Conservation (phyloP, 2,329 filamentous ascomycete species). For the Metarhizium sp. region DNA sequence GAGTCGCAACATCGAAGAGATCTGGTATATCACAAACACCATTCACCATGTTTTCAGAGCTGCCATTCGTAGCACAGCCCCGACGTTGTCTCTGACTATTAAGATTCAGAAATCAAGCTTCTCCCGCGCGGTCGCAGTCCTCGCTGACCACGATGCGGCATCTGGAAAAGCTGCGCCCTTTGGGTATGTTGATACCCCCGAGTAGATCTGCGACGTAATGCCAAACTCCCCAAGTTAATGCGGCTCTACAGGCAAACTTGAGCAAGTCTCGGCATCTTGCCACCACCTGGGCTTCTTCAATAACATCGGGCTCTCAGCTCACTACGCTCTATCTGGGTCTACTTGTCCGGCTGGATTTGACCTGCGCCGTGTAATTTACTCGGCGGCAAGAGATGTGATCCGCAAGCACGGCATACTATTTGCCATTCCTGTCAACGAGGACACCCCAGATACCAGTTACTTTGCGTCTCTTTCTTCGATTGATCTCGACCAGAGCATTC, state of each 20-base stretch:
- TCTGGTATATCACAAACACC: background rate
- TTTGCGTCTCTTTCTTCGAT: slow-evolving; percentile 34
- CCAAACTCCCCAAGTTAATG: background rate
- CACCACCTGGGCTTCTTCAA: slow-evolving; percentile 33
- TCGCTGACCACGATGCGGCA: background rate
- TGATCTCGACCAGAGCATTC: slow-evolving; percentile 26
- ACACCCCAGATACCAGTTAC: slow-evolving; percentile 24
- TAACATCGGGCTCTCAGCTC: slow-evolving; percentile 31
- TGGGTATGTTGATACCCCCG: background rate
- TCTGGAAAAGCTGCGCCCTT: background rate
- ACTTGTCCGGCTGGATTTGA: slow-evolving; percentile 16
- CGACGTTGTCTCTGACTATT: too few species aligned
- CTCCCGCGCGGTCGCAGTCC: too few species aligned
- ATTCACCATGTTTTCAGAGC: too few species aligned
- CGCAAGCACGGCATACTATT: slow-evolving; percentile 31
- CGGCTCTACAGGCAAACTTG: slow-evolving; percentile 25
- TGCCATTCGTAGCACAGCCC: too few species aligned
- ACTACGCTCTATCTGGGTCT: slow-evolving; percentile 20
- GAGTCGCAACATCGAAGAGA: too few species aligned
- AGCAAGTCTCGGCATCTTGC: slow-evolving; percentile 32
- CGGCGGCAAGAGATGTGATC: slow-evolving; percentile 25
- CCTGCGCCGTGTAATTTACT: slow-evolving; percentile 19
- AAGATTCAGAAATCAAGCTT: too few species aligned
- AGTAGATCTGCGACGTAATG: background rate
- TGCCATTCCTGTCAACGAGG: slow-evolving; percentile 30